phyloP scores from a whole-genome alignment of 805 yeast genomes.

The Kodamaea laetipori region DNA sequence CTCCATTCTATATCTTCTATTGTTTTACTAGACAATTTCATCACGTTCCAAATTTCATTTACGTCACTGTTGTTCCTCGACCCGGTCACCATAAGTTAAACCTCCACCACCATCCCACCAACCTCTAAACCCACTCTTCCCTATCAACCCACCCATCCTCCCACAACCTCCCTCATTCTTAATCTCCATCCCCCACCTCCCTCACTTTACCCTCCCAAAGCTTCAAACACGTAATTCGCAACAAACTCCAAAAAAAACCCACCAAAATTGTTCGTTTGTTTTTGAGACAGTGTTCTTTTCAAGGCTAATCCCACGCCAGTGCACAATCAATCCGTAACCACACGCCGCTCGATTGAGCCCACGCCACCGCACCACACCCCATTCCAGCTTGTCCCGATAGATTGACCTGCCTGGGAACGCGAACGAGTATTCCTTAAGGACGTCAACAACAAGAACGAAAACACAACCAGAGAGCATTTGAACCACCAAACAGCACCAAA shows the following conservation, averaged over 20 bases:
- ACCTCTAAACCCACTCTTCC: not conserved
- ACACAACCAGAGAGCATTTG: not conserved
- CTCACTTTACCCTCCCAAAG: not conserved
- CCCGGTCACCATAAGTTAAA: not conserved
- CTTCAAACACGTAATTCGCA: constrained; percentile 4
- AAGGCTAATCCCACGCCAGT: not conserved
- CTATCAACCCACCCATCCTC: not conserved
- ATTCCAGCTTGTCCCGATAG: not conserved
- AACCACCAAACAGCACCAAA: no score
- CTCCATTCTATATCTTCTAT: not conserved
- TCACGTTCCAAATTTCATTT: no score
- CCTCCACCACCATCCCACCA: not conserved
- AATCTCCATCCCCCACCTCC: not conserved
- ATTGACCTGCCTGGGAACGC: not conserved
- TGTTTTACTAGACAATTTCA: no score
- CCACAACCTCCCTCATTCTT: not conserved
- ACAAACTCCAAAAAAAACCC: constrained; percentile 1
- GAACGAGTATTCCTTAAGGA: not conserved
- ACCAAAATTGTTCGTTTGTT: constrained; percentile 4
- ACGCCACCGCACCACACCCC: no score
- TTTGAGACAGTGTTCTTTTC: constrained; percentile 6
- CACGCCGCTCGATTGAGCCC: not conserved
- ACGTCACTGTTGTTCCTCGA: no score
- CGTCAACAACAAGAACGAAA: not conserved
- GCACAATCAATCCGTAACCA: not conserved